Evolutionary conservation across 2,329 filamentous ascomycete genomes (phyloP).

Genomic region (Myriosclerotinia scirpicola): DNA sequence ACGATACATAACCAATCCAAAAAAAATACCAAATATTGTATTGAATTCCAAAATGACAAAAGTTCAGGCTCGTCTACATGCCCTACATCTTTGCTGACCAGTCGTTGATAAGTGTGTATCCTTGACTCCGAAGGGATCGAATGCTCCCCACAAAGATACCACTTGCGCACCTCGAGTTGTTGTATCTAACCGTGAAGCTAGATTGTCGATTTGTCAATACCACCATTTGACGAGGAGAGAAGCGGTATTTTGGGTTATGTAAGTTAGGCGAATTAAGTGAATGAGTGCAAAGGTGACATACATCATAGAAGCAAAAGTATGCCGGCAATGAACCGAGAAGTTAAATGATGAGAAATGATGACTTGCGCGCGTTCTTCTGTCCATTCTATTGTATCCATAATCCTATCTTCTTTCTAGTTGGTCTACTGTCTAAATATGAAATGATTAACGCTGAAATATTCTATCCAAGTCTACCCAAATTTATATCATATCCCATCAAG

Average conservation of each 20-base stretch:
- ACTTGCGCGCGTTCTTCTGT: not conserved
- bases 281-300: not conserved
- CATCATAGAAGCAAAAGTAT: not conserved
- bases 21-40: not conserved
- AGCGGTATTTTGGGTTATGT: not conserved
- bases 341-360: not conserved
- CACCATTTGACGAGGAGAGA: slow-evolving; percentile 8
- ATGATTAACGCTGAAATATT: not conserved
- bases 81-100: not conserved
- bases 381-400: not conserved
- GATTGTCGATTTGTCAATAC: slow-evolving; percentile 13
- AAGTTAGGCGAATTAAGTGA: not conserved
- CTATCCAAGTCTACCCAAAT: not conserved
- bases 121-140: slow-evolving; percentile 15
- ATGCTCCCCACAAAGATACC: slow-evolving; percentile 15
- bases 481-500: slow-evolving; percentile 4
- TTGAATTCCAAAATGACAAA: not conserved
- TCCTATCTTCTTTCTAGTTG: not conserved
- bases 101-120: not conserved
- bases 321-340: not conserved
- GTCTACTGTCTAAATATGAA: not conserved
- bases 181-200: slow-evolving; percentile 8
- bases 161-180: slow-evolving; percentile 11
- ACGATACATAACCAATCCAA: not conserved
- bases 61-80: not conserved